phyloP scores from a whole-genome alignment of 768 basidiomycete species.

The Naganishia kalamii region DNA sequence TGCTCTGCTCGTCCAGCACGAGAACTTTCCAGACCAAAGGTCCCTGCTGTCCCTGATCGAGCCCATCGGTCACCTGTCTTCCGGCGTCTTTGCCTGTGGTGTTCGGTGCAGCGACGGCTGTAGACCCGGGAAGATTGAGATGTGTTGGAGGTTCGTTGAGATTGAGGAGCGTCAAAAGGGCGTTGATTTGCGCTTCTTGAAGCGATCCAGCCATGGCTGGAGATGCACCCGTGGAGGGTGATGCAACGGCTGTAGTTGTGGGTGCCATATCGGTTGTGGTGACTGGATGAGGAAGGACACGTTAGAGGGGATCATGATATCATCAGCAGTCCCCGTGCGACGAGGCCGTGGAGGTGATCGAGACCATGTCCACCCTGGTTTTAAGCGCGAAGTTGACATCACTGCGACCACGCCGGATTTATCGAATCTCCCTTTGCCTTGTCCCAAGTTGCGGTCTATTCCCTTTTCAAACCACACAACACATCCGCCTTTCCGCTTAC shows the following conservation, averaged over 20 bases:
- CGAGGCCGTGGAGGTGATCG: neutral
- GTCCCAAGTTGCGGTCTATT: neutral
- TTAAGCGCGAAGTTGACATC: neutral
- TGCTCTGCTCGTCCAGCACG: slow-evolving; percentile 87
- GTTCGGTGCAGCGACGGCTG: slow-evolving; percentile 13
- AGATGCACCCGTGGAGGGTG: neutral
- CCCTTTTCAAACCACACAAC: too few species aligned
- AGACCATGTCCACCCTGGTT: neutral
- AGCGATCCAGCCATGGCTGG: slow-evolving; percentile 46
- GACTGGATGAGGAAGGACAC: neutral
- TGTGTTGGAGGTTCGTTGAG: slow-evolving; percentile 59
- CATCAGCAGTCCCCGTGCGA: neutral
- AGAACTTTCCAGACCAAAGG: slow-evolving; percentile 95
- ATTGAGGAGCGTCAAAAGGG: slow-evolving; percentile 77
- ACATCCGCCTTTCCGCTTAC: neutral
- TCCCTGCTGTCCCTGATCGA: slow-evolving; percentile 48
- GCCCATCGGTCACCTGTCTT: slow-evolving; percentile 39
- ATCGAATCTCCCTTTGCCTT: neutral
- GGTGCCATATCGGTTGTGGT: neutral
- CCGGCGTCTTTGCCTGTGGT: slow-evolving; percentile 49
- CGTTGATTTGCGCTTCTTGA: slow-evolving; percentile 79
- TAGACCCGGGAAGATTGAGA: slow-evolving; percentile 44
- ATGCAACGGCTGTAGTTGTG: neutral
- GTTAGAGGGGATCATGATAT: neutral
- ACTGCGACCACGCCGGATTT: neutral